Conservation (phyloP, 805 yeast genomes). For the Suhomyces kilbournensis region DNA sequence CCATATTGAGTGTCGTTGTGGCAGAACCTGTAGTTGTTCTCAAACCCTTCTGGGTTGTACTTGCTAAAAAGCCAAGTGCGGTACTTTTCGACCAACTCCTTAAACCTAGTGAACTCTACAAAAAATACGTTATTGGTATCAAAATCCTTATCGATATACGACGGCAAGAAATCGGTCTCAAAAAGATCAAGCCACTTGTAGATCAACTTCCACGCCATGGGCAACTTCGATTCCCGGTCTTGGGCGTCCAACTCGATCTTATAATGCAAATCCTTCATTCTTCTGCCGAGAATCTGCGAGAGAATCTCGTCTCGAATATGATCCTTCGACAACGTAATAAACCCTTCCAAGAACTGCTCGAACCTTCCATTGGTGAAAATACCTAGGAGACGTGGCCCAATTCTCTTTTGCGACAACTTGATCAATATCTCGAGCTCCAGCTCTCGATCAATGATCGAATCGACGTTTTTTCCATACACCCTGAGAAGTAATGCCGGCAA, state of each 20-base stretch:
- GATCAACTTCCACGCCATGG: constrained; percentile 67
- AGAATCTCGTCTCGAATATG: constrained; percentile 75
- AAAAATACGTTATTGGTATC: constrained; percentile 39
- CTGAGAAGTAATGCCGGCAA: constrained; percentile 69
- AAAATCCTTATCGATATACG: constrained; percentile 29
- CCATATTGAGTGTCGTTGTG: constrained; percentile 98
- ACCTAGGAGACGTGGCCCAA: constrained; percentile 88
- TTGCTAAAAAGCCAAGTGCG: constrained; percentile 56
- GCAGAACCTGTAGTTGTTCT: constrained; percentile 67
- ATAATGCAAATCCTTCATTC: constrained; percentile 92
- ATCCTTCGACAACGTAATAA: constrained; percentile 67
- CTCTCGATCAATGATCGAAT: constrained; percentile 80
- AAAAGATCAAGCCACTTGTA: constrained; percentile 62
- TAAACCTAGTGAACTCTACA: constrained; percentile 50
- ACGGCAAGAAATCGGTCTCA: constrained; percentile 41
- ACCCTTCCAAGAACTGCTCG: constrained; percentile 87
- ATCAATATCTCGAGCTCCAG: constrained; percentile 70
- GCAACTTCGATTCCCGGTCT: constrained; percentile 55
- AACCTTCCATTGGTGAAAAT: constrained; percentile 90
- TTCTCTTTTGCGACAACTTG: constrained; percentile 69
- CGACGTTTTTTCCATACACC: constrained; percentile 86
- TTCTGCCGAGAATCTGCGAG: constrained; percentile 82
- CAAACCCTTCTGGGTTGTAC: constrained; percentile 44
- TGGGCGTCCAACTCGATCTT: constrained; percentile 62
- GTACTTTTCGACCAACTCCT: constrained; percentile 49